These are phyloP conservation scores for Pseudogymnoascus sp. DNA, from an alignment of 2,329 filamentous ascomycete genomes.

Conservation along the genomic window DNA sequence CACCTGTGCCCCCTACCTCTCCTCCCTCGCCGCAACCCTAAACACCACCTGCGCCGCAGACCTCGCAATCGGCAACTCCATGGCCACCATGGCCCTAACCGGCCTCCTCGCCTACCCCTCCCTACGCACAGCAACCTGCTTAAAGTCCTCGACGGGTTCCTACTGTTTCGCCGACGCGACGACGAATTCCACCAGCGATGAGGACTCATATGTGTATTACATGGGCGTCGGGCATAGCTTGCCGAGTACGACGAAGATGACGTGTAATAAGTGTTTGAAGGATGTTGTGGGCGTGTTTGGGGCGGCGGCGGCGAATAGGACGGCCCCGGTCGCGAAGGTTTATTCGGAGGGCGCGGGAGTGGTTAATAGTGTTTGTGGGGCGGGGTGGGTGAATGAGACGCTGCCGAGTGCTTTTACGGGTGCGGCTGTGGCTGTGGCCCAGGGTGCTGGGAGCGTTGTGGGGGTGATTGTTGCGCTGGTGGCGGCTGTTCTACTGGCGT, in stretches of 20 bases:
- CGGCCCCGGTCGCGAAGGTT: slow-evolving; percentile 56
- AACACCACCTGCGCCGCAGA: slow-evolving; percentile 61
- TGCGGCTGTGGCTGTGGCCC: not conserved
- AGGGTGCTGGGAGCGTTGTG: not conserved
- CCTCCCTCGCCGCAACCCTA: slow-evolving; percentile 56
- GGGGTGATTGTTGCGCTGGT: not conserved
- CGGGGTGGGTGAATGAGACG: slow-evolving; percentile 48
- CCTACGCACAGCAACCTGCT: slow-evolving; percentile 72
- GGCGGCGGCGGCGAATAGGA: slow-evolving; percentile 55
- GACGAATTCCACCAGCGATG: slow-evolving; percentile 61
- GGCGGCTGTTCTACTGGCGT: not conserved
- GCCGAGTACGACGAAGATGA: slow-evolving; percentile 58
- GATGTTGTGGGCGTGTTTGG: slow-evolving; percentile 78
- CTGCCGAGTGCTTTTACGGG: slow-evolving; percentile 32
- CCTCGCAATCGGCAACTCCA: slow-evolving; percentile 54
- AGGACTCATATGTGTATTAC: slow-evolving; percentile 76
- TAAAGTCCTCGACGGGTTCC: slow-evolving; percentile 56
- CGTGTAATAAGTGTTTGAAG: slow-evolving; percentile 67
- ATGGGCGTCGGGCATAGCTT: slow-evolving; percentile 69
- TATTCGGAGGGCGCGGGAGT: slow-evolving; percentile 65
- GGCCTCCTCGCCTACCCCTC: slow-evolving; percentile 70
- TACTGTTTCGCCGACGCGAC: slow-evolving; percentile 83
- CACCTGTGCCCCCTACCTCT: slow-evolving; percentile 59
- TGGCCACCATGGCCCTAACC: slow-evolving; percentile 65
- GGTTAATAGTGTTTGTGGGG: slow-evolving; percentile 59